Conservation (phyloP, 148 eudicot genomes). For the Drosera capensis region DNA sequence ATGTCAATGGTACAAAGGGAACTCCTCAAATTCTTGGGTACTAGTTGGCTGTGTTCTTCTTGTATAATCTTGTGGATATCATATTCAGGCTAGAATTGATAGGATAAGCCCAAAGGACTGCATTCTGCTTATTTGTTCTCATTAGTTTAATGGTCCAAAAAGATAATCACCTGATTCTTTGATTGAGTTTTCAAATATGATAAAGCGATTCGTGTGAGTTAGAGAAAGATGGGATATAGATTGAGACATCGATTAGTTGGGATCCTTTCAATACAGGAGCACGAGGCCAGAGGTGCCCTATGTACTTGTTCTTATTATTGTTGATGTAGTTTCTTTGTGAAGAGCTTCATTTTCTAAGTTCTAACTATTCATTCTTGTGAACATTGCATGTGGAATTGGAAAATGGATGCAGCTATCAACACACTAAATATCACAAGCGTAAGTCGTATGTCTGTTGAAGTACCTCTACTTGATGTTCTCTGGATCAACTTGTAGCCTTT, state of each 20-base stretch:
- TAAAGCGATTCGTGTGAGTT: too few species aligned
- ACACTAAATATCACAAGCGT: constrained; percentile 99
- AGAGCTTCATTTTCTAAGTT: neutral
- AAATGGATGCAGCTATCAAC: constrained; percentile 68
- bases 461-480: neutral
- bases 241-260: too few species aligned
- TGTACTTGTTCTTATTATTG: too few species aligned
- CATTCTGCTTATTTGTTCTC: too few species aligned
- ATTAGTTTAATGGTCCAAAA: too few species aligned
- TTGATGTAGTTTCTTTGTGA: neutral
- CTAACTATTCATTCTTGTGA: neutral
- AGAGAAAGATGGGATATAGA: too few species aligned
- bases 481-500: neutral
- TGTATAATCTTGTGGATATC: neutral
- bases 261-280: too few species aligned
- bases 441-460: constrained; percentile 16
- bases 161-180: too few species aligned
- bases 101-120: too few species aligned
- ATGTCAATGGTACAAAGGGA: neutral
- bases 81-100: too few species aligned
- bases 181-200: too few species aligned
- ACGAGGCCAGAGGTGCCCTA: too few species aligned
- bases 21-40: neutral
- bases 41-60: neutral
- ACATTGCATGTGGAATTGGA: constrained; percentile 26